Percentiles rank a stretch among this genome's conserved stretches.
Evolutionary conservation across 1,284 basidiomycete species (phyloP).

Genomic region (Cutaneotrichosporon sp.): DNA sequence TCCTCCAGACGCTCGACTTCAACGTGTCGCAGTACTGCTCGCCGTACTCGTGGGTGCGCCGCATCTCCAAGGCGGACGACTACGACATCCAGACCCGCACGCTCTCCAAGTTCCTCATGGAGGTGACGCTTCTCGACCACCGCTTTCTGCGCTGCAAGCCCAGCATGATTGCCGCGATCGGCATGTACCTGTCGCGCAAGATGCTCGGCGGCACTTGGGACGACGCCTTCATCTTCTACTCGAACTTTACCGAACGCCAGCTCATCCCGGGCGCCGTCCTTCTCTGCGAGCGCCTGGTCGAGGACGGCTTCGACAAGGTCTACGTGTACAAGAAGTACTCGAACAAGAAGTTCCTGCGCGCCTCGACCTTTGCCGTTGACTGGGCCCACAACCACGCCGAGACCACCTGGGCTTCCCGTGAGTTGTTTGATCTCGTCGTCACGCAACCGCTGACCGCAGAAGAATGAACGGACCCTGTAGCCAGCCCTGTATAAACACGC

Average conservation of each 20-base stretch:
- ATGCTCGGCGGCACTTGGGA: constrained; percentile 94
- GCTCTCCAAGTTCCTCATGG: constrained; percentile 95
- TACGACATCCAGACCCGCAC: constrained; percentile 98
- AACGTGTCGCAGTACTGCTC: constrained; percentile 97
- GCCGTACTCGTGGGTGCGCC: constrained; percentile 98
- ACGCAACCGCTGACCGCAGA: not conserved
- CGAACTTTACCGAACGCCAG: constrained; percentile 88
- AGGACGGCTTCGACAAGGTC: constrained; percentile 75
- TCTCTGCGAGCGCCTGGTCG: constrained; percentile 80
- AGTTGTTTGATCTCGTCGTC: not conserved
- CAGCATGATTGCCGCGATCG: constrained; percentile 91
- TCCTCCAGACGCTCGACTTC: constrained; percentile 88
- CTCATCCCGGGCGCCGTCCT: constrained; percentile 78
- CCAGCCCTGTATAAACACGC: not conserved
- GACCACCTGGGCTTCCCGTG: constrained; percentile 18
- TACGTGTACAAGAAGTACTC: constrained; percentile 97
- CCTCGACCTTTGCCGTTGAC: constrained; percentile 58
- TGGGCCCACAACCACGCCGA: constrained; percentile 53
- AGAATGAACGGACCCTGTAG: not conserved
- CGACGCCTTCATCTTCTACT: constrained; percentile 91
- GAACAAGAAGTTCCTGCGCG: constrained; percentile 95
- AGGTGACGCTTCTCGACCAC: constrained; percentile 91
- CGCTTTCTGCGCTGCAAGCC: constrained; percentile 93
- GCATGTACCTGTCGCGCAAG: constrained; percentile 91
- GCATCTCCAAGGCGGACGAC: constrained; percentile 98